Evolutionary conservation across 176 grass and related monocot genomes (phyloP).

Genomic region (Ampelocalamus luodianensis): DNA sequence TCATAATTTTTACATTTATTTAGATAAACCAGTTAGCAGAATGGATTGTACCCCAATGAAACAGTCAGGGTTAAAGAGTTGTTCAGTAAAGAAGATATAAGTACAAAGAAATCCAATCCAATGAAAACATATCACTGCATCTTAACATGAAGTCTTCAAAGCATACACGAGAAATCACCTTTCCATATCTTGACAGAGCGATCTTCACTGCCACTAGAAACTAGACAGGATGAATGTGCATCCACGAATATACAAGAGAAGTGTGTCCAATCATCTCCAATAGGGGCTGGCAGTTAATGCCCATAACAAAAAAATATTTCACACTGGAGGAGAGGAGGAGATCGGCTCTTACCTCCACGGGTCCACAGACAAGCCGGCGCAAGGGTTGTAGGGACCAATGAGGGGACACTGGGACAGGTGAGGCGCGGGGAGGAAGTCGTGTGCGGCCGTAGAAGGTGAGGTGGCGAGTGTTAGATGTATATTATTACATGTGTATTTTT

Average conservation of each 20-base stretch:
- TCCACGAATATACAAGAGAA: constrained; percentile 99
- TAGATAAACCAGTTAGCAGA: constrained; percentile 6
- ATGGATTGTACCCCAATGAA: constrained; percentile 1
- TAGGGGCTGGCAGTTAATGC: no score
- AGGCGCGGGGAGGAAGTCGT: no score
- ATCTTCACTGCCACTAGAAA: constrained; percentile 98
- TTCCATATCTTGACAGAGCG: constrained; percentile 89
- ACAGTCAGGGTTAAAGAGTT: background rate
- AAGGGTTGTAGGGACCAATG: no score
- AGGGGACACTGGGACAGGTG: no score
- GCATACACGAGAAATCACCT: constrained; percentile 61
- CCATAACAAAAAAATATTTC: no score
- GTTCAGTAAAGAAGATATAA: background rate
- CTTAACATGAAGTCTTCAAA: constrained; percentile 16
- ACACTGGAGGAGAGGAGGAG: no score
- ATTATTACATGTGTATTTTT: no score
- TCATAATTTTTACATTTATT: background rate
- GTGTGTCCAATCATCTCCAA: no score
- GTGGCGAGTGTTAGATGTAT: no score
- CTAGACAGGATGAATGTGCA: constrained; percentile 78
- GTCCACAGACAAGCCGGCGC: no score
- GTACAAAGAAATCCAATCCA: constrained; percentile 10
- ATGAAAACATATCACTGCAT: constrained; percentile 19
- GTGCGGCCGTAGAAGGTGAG: no score
- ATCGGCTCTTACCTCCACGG: no score